Evolutionary conservation across 129 eudicot species (phyloP).

Genomic region (Ambrosia artemisiifolia): DNA sequence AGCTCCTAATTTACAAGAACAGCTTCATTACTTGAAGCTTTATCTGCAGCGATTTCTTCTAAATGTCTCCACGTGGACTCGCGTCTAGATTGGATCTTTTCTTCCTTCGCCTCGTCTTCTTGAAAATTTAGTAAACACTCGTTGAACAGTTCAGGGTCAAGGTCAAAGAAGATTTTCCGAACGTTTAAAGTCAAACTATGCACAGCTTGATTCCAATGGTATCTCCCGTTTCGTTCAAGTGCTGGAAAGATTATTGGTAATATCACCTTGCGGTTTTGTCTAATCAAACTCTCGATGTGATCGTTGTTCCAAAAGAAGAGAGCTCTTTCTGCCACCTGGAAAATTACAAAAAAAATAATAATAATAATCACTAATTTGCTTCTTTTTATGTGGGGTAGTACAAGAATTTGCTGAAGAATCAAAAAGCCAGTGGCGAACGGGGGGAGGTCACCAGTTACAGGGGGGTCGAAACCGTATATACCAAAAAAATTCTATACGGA

Average conservation of each 20-base stretch:
- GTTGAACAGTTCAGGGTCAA: constrained; percentile 71
- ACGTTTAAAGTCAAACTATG: constrained; percentile 71
- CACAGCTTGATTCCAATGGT: constrained; percentile 94
- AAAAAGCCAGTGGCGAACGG: no score
- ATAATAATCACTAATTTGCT: neutral
- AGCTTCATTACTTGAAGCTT: constrained; percentile 54
- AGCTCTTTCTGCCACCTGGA: constrained; percentile 86
- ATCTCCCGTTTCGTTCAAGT: constrained; percentile 63
- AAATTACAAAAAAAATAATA: neutral
- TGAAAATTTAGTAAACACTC: constrained; percentile 71
- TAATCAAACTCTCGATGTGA: constrained; percentile 74
- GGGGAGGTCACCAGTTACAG: no score
- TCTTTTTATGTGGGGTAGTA: neutral
- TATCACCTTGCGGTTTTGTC: constrained; percentile 78
- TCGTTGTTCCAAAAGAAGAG: constrained; percentile 89
- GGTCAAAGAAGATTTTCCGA: constrained; percentile 72
- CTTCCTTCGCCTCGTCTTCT: constrained; percentile 68
- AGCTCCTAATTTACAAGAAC: constrained; percentile 50
- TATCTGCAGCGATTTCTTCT: constrained; percentile 56
- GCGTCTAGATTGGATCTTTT: constrained; percentile 54
- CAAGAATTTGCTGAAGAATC: neutral
- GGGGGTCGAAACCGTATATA: no score
- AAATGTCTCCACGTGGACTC: constrained; percentile 71
- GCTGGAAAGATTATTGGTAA: constrained; percentile 91
- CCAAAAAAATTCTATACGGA: no score